phyloP scores from a whole-genome alignment of 2,329 filamentous ascomycete species.

The Arachnopeziza araneosa region DNA sequence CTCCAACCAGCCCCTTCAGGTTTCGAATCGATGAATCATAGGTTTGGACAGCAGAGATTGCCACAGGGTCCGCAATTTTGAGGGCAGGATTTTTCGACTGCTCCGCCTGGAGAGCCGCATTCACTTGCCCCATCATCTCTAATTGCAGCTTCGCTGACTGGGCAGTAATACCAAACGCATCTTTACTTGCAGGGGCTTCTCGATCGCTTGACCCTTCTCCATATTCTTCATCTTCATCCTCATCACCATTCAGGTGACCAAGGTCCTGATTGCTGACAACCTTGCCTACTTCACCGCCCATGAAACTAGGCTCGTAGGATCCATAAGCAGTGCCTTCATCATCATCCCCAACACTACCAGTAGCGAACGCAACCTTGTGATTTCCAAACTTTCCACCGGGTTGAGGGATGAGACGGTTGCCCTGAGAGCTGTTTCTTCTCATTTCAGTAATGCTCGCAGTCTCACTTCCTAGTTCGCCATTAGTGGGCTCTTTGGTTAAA shows the following conservation, averaged over 20 bases:
- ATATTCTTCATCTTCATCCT: constrained; percentile 68
- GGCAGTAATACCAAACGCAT: constrained; percentile 94
- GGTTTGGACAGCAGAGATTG: constrained; percentile 71
- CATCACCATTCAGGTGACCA: constrained; percentile 41
- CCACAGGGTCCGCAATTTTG: constrained; percentile 68
- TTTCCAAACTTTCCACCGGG: constrained; percentile 19
- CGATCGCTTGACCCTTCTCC: constrained; percentile 75
- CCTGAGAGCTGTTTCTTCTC: constrained; percentile 43
- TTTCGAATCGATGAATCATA: constrained; percentile 90
- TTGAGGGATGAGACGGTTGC: constrained; percentile 21
- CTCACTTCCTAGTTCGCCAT: constrained; percentile 20
- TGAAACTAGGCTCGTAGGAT: constrained; percentile 51
- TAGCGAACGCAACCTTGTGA: constrained; percentile 28
- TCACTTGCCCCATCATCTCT: constrained; percentile 82
- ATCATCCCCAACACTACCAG: constrained; percentile 39
- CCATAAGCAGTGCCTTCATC: constrained; percentile 48
- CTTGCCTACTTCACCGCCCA: constrained; percentile 33
- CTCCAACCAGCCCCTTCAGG: constrained; percentile 75
- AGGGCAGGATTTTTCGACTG: constrained; percentile 63
- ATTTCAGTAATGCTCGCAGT: constrained; percentile 22
- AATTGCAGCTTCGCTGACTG: constrained; percentile 91
- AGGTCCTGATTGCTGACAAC: constrained; percentile 20
- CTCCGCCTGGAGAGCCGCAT: constrained; percentile 72
- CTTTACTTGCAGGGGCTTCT: constrained; percentile 73
- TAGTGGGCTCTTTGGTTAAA: constrained; percentile 20